phyloP scores from a whole-genome alignment of 31 red algal species.

The Porphyra umbilicalis region DNA sequence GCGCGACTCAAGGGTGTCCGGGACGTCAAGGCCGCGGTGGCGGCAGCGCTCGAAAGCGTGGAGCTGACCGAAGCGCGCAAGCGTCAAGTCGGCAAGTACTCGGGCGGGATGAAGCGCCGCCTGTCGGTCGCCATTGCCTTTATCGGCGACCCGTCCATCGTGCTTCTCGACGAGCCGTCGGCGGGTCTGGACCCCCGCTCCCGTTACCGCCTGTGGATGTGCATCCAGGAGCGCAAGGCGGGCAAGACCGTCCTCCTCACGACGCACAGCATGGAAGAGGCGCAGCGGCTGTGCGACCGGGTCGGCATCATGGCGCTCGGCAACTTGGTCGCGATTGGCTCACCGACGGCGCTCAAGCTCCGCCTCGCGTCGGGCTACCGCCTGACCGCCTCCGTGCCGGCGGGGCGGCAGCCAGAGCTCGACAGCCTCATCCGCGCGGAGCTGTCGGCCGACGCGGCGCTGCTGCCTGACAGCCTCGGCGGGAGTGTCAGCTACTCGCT shows the following conservation, averaged over 20 bases:
- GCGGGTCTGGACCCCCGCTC: slow-evolving; percentile 80
- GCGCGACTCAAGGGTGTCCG: slow-evolving; percentile 47
- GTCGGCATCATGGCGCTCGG: slow-evolving; percentile 76
- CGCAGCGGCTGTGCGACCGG: slow-evolving; percentile 63
- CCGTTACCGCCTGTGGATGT: slow-evolving; percentile 63
- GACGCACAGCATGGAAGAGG: slow-evolving; percentile 92
- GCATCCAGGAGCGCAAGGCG: slow-evolving; percentile 38
- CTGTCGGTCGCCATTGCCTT: slow-evolving; percentile 76
- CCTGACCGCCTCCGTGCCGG: slow-evolving; percentile 44
- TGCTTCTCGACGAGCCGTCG: slow-evolving; percentile 90
- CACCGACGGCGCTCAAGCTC: slow-evolving; percentile 62
- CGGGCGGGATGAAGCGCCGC: slow-evolving; percentile 80
- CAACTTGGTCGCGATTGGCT: slow-evolving; percentile 48
- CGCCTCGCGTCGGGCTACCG: slow-evolving; percentile 71
- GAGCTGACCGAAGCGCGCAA: slow-evolving; percentile 44
- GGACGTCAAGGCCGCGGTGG: slow-evolving; percentile 27
- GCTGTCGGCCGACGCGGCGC: slow-evolving; percentile 23
- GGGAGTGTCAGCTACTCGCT: slow-evolving; percentile 66
- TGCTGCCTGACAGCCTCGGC: slow-evolving; percentile 34
- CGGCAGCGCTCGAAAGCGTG: slow-evolving; percentile 48
- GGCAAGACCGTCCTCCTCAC: slow-evolving; percentile 75
- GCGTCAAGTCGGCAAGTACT: slow-evolving; percentile 41
- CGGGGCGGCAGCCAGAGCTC: slow-evolving; percentile 13
- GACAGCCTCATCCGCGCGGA: slow-evolving; percentile 22
- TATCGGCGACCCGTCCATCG: slow-evolving; percentile 69